Conservation (phyloP, 2,329 filamentous ascomycete species). For the Tolypocladium album region DNA sequence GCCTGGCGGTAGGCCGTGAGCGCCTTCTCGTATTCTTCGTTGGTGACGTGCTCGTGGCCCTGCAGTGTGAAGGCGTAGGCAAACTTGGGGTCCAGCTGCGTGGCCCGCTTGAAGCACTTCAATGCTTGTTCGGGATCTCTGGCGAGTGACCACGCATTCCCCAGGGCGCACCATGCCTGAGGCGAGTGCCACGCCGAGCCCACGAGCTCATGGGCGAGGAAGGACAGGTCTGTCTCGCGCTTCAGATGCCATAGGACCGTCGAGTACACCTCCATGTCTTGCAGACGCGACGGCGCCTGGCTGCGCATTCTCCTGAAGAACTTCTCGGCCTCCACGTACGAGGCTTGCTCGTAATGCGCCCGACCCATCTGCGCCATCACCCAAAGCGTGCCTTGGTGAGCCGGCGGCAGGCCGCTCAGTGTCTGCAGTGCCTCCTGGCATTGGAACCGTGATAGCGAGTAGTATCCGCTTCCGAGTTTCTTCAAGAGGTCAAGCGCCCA, state of each 20-base stretch:
- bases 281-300: constrained; percentile 69
- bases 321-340: constrained; percentile 78
- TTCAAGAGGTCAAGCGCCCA: constrained; percentile 72
- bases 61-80: constrained; percentile 94
- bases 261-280: constrained; percentile 97
- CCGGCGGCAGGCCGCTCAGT: constrained; percentile 58
- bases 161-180: constrained; percentile 90
- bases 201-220: constrained; percentile 81
- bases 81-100: constrained; percentile 80
- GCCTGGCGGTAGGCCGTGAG: constrained; percentile 77
- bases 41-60: constrained; percentile 89
- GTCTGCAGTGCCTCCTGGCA: constrained; percentile 66
- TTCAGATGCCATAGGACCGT: constrained; percentile 99
- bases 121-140: constrained; percentile 91
- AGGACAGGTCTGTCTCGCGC: constrained; percentile 81
- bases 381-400: constrained; percentile 86
- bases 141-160: constrained; percentile 88
- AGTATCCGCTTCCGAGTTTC: constrained; percentile 73
- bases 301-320: constrained; percentile 72
- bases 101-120: constrained; percentile 88
- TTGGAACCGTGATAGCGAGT: constrained; percentile 66
- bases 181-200: constrained; percentile 82
- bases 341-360: constrained; percentile 81
- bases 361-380: constrained; percentile 84
- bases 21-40: constrained; percentile 96